Evolutionary conservation across 2,329 filamentous ascomycete genomes (phyloP).

Genomic region (Malbranchea cinnamomea): DNA sequence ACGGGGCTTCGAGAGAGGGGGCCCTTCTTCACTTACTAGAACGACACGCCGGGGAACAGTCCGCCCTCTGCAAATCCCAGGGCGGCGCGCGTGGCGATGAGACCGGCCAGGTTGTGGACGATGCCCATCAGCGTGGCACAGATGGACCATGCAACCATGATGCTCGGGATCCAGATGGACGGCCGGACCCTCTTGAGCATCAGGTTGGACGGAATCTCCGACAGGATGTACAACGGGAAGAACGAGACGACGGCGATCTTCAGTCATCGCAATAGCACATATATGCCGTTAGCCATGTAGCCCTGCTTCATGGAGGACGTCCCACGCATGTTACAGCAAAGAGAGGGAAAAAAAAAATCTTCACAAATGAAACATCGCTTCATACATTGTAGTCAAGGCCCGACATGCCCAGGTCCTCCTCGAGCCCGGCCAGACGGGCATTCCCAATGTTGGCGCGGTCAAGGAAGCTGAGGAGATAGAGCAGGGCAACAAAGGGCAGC

Average conservation of each 20-base stretch:
- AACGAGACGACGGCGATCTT: slow-evolving; percentile 30
- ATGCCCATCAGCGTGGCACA: slow-evolving; percentile 35
- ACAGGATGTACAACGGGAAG: slow-evolving; percentile 32
- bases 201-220: slow-evolving; percentile 34
- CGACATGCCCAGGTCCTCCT: slow-evolving; percentile 29
- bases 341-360: too few species aligned
- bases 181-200: slow-evolving; percentile 30
- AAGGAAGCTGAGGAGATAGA: slow-evolving; percentile 32
- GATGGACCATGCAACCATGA: slow-evolving; percentile 30
- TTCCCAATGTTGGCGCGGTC: slow-evolving; percentile 36
- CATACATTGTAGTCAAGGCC: slow-evolving; percentile 29
- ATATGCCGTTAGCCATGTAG: too few species aligned
- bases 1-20: too few species aligned
- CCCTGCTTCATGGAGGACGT: too few species aligned
- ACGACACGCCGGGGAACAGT: too few species aligned
- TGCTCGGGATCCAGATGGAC: slow-evolving; percentile 26
- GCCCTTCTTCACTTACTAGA: too few species aligned
- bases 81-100: slow-evolving; percentile 33
- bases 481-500: slow-evolving; percentile 32
- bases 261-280: too few species aligned
- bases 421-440: slow-evolving; percentile 31
- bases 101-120: slow-evolving; percentile 26
- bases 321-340: too few species aligned
- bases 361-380: too few species aligned
- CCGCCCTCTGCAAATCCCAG: slow-evolving; percentile 37